A percentile compares a stretch with the other conserved stretches of the same genome.
These are phyloP conservation scores for Incumbomyces lentus DNA, from an alignment of 2,329 filamentous ascomycete species.

Conservation along the genomic window DNA sequence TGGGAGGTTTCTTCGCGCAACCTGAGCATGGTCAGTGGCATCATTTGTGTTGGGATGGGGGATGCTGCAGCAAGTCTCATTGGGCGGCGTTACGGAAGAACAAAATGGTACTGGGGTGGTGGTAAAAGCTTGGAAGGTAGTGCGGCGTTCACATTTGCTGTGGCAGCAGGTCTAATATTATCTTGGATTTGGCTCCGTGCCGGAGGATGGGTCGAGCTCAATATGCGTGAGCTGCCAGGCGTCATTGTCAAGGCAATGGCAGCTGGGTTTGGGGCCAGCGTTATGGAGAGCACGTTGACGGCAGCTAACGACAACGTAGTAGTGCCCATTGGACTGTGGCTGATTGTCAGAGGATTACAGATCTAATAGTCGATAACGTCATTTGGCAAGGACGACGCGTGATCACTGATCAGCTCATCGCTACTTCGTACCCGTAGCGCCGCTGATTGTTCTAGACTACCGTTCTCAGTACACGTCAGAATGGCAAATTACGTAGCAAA, in stretches of 20 bases:
- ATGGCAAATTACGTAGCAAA: too few species aligned
- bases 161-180: conserved; percentile 60
- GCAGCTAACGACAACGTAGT: conserved; percentile 98
- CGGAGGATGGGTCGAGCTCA: conserved; percentile 54
- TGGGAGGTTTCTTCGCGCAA: conserved; percentile 70
- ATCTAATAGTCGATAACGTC: conserved; percentile 8
- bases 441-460: too few species aligned
- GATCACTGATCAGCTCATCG: too few species aligned
- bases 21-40: conserved; percentile 80
- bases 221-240: conserved; percentile 7
- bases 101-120: conserved; percentile 94
- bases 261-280: conserved; percentile 70
- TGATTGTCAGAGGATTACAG: conserved; percentile 67
- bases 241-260: conserved; percentile 50
- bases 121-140: conserved; percentile 89
- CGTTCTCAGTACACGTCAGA: too few species aligned
- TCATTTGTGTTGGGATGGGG: conserved; percentile 89
- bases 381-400: too few species aligned
- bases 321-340: conserved; percentile 86
- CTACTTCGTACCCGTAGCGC: too few species aligned
- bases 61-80: conserved; percentile 88
- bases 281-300: conserved; percentile 90
- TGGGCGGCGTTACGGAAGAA: conserved; percentile 71
- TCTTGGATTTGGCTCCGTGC: conserved; percentile 64
- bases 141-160: conserved; percentile 69